phyloP scores from a whole-genome alignment of 305 asterid genomes.

The Fraxinus latifolia region DNA sequence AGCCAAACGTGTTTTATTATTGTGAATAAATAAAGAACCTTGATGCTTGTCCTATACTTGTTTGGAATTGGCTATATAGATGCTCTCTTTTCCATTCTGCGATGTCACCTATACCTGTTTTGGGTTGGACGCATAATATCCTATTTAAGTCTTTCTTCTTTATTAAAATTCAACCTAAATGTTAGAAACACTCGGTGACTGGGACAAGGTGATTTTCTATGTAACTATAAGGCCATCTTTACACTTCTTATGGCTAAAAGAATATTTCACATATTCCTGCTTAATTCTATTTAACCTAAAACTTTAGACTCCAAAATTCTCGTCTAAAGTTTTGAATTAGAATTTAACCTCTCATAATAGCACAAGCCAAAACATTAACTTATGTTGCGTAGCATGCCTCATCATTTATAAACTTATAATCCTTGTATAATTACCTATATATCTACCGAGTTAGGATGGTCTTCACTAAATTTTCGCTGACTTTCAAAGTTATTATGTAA shows the following conservation, averaged over 20 bases:
- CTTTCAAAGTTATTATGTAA: background rate
- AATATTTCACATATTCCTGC: background rate
- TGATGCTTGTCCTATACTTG: background rate
- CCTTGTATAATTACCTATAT: background rate
- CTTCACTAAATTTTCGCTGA: background rate
- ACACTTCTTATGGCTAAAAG: background rate
- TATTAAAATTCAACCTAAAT: background rate
- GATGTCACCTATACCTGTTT: background rate
- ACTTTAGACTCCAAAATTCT: background rate
- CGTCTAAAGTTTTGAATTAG: background rate
- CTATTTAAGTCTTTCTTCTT: background rate
- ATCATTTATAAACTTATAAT: background rate
- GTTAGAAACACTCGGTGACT: background rate
- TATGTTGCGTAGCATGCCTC: background rate
- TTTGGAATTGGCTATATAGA: background rate
- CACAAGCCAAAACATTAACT: background rate
- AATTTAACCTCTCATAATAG: no score
- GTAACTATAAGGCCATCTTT: background rate
- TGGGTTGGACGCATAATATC: background rate
- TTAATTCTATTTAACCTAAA: background rate
- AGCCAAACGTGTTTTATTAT: background rate
- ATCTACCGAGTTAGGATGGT: background rate
- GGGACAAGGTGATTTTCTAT: background rate
- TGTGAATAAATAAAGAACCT: background rate
- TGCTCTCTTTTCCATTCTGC: background rate